phyloP scores from a whole-genome alignment of 1,139 yeast genomes.

The Hyphopichia burtonii region DNA sequence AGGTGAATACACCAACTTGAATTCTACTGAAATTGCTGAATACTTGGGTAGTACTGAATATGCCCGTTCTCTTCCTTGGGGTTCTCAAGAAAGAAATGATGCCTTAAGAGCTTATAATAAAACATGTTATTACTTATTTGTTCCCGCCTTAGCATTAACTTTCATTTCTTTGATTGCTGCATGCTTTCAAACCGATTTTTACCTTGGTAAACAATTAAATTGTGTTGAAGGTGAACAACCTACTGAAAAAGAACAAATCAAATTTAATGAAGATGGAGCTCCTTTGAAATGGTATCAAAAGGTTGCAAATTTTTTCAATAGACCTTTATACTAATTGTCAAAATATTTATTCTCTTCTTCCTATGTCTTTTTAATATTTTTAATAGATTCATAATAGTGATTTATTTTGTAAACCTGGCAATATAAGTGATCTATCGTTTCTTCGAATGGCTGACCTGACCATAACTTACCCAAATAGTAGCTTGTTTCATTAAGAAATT shows the following conservation, averaged over 20 bases:
- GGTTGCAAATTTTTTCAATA: conserved; percentile 4
- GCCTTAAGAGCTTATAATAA: conserved; percentile 7
- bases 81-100: conserved; percentile 6
- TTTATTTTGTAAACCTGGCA: too few species aligned
- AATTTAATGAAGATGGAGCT: background rate
- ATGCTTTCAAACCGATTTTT: conserved; percentile 27
- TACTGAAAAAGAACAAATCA: background rate
- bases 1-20: conserved; percentile 12
- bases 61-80: conserved; percentile 5
- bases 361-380: background rate
- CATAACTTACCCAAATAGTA: background rate
- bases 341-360: background rate
- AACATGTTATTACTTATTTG: conserved; percentile 18
- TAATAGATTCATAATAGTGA: background rate
- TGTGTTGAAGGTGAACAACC: conserved; percentile 19
- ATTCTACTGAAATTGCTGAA: conserved; percentile 14
- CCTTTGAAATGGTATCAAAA: conserved; percentile 1
- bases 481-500: too few species aligned
- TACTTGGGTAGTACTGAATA: conserved; percentile 11
- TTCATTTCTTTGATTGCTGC: conserved; percentile 21
- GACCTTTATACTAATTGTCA: background rate
- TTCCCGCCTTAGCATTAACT: conserved; percentile 20
- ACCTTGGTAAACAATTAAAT: conserved; percentile 26
- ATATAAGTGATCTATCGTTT: too few species aligned
- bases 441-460: too few species aligned